phyloP scores from a whole-genome alignment of 345 rosid species.

The Populus simonii region DNA sequence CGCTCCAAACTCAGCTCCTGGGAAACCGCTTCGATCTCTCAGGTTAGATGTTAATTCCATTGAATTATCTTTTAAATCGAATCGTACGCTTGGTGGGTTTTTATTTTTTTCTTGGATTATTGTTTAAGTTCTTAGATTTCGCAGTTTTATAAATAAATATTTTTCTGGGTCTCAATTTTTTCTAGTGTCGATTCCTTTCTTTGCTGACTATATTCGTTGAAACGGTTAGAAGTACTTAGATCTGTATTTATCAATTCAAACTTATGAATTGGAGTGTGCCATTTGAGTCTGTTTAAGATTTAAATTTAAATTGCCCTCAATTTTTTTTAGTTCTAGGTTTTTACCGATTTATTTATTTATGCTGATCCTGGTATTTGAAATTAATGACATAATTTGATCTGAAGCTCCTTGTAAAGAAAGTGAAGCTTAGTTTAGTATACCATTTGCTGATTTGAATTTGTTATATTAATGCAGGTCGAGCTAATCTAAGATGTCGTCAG shows the following conservation, averaged over 20 bases:
- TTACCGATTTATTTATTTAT: neutral
- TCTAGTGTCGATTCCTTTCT: neutral
- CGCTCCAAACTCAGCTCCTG: neutral
- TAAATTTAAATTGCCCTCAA: neutral
- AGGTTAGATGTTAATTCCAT: neutral
- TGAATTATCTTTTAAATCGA: neutral
- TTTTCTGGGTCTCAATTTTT: neutral
- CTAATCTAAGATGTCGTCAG: constrained; percentile 63
- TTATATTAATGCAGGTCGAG: neutral
- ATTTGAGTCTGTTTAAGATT: neutral
- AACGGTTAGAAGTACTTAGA: neutral
- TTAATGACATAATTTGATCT: neutral
- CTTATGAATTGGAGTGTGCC: neutral
- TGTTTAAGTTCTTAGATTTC: neutral
- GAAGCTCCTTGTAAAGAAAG: neutral
- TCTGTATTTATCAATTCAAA: neutral
- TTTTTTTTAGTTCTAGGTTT: neutral
- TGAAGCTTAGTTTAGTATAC: neutral
- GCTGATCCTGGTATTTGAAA: neutral
- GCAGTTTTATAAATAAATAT: neutral
- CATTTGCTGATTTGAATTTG: neutral
- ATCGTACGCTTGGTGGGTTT: neutral
- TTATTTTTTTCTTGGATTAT: neutral
- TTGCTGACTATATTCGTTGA: neutral
- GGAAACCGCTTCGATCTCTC: neutral